Evolutionary conservation across 176 grass and related monocot species (phyloP), one percentile per base, ranked within the genome.

Genomic region (Zoysia japonica): DNA sequence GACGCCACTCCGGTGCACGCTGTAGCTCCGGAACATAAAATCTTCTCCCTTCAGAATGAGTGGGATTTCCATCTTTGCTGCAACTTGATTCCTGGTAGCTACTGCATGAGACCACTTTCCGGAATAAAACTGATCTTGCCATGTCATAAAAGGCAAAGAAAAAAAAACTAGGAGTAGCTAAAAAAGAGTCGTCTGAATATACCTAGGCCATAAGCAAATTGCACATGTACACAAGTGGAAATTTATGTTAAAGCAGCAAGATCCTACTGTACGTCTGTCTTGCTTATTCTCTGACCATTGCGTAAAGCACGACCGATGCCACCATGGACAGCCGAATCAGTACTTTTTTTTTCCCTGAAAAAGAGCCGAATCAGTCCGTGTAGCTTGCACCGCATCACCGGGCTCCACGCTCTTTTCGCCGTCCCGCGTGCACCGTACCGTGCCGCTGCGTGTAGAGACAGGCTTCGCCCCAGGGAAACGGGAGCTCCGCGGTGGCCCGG

Each of bases 381-480:
- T 45, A 45, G 3, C 45, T 1, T 47, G 45, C 45, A 47, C 65
- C 63, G 81, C 66, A 0, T 52, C 71, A 52, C 2, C 42, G 8
- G 2, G 5, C 2, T 15, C 35, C 11, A 70, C 1, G 15, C 12
- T 11, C 1, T 11, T 12, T 39, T 39, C 11, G 35, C 35, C 35
- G 61, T 1, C 16, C 42, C 35, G 7, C 67, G 78, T 85, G 87
- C 82, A 72, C 78, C 71, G 48, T 65, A 65, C 14, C n/a, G 78
- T 9, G 51, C 2, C 14, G 55, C 44, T 66, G 67, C 73, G 73
- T 89, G 61, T 78, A 72, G 10, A 68, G 47, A 82, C 62, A 3
- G 3, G 16, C 28, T 71, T 11, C 20, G 19, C 20, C 78, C 87
- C 77, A 5, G 41, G 78, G 44, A 85, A 77, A 47, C 61, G 3